A percentile compares a stretch with the other conserved stretches of the same genome.
Evolutionary conservation across 129 eudicot genomes (phyloP).

Genomic region (Helianthus tuberosus): DNA sequence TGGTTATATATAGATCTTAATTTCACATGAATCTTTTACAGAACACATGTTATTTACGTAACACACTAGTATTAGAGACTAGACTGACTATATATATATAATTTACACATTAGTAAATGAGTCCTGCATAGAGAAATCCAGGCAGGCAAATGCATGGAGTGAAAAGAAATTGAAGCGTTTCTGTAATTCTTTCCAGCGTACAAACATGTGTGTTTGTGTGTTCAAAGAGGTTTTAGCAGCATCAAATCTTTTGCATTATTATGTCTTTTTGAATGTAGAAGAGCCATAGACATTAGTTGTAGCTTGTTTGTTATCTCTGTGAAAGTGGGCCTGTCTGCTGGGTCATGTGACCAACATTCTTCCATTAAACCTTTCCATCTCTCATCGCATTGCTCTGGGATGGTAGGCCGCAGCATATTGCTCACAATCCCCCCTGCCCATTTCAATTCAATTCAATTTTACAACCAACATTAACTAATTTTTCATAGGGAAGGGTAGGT

Average conservation of each 20-base stretch:
- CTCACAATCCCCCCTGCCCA: slow-evolving; percentile 63
- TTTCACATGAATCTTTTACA: too few relatives aligned
- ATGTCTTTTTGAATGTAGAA: slow-evolving; percentile 39
- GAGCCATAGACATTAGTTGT: slow-evolving; percentile 42
- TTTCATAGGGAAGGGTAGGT: not conserved
- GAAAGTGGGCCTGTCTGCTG: slow-evolving; percentile 65
- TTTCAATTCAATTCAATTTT: too few relatives aligned
- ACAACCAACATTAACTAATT: too few relatives aligned
- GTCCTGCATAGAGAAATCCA: too few relatives aligned
- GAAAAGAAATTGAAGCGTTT: not conserved
- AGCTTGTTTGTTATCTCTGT: slow-evolving; percentile 66
- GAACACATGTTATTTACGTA: too few relatives aligned
- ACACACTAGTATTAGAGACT: too few relatives aligned
- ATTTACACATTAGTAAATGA: too few relatives aligned
- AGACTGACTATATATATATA: too few relatives aligned
- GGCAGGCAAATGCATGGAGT: too few relatives aligned
- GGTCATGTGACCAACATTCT: slow-evolving; percentile 86
- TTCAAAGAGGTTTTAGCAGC: too few relatives aligned
- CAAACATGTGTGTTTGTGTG: too few relatives aligned
- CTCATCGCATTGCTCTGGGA: slow-evolving; percentile 59
- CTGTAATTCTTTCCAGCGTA: not conserved
- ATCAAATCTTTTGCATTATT: not conserved
- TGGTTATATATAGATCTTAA: too few relatives aligned
- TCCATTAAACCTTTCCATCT: slow-evolving; percentile 76
- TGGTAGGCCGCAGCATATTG: slow-evolving; percentile 60